Evolutionary conservation across 179 eudicot genomes (phyloP), one percentile per base, ranked within the genome.

Genomic region (Carnegiea gigantea): DNA sequence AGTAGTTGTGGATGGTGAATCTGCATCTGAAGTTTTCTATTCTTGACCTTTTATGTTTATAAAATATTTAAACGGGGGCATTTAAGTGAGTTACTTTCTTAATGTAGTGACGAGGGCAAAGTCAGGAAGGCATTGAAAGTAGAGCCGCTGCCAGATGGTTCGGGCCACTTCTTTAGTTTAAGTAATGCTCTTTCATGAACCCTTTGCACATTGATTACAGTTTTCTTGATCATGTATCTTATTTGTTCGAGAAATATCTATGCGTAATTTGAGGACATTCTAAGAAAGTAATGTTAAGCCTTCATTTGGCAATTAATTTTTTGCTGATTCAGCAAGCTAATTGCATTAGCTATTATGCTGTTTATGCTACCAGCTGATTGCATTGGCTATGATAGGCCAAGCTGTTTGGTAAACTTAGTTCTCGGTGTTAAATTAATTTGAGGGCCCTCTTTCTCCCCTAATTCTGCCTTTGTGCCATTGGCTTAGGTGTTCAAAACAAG

Each of bases 101-200:
- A 20, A 77, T 79, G 91, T 88, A 96, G 99, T 86, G 98, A 94
- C 77, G 99, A 96, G 91, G 99, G 99, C 80, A 94, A 84, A 87
- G 98, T 96, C 79, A 89, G 93, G 88, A 96, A 96, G 89, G 93
- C 92, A 75, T 89, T 96, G 89, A 96, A 94, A 90, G 95, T 94
- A 67, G 99, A 94, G 89, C 97, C 99, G 40, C 91, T 94, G 77
- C 97, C 97, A 46, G 97, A 96, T 90, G 98, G 98, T 84, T 91
- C 98, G 70, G 99, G 98, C 68, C 95, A 94, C 92, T 93, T 94
- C 85, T 94, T 96, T 64, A 93, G 91, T 82, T 92, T 96, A 76
- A 92, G 99, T 96, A 91, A 91, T 73, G 48, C 23, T 79, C 77
- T 82, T 81, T 57, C 76, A 53, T 36, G 23, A 78, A 30, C 36